Conservation (phyloP, 768 basidiomycete genomes). For the Collybia sordida region DNA sequence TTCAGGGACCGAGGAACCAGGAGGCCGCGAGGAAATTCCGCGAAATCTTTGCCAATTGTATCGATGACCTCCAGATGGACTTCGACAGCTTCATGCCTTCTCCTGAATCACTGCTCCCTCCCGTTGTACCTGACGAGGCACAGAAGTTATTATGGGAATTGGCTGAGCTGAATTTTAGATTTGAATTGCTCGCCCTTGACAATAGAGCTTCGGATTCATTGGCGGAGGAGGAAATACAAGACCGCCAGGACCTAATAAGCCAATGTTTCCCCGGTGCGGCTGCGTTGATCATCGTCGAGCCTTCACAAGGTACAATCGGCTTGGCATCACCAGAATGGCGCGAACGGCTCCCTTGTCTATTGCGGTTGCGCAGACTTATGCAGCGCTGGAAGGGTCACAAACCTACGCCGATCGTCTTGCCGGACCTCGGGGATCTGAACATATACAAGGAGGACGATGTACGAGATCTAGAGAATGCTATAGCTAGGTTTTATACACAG, state of each 20-base stretch:
- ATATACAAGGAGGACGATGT: neutral
- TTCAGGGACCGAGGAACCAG: neutral
- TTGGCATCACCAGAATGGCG: neutral
- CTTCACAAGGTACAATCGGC: neutral
- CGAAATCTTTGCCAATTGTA: neutral
- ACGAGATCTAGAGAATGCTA: neutral
- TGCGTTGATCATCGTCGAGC: too few relatives aligned
- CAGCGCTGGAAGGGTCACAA: neutral
- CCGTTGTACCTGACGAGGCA: neutral
- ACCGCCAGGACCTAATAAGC: neutral
- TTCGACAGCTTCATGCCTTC: neutral
- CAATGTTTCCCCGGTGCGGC: too few relatives aligned
- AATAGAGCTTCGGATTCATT: neutral
- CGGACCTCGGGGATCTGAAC: neutral
- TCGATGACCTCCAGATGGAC: neutral
- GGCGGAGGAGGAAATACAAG: neutral
- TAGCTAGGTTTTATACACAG: neutral
- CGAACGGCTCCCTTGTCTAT: neutral
- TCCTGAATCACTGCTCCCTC: neutral
- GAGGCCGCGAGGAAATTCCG: neutral
- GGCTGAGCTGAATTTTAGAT: neutral
- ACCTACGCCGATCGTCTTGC: neutral
- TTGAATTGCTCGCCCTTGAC: neutral
- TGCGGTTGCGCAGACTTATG: neutral
- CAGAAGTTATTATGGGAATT: neutral